A percentile compares a stretch with the other conserved stretches of the same genome.
These are phyloP conservation scores for Rhododendron ovatum DNA, from an alignment of 148 eudicot genomes.

Conservation along the genomic window DNA sequence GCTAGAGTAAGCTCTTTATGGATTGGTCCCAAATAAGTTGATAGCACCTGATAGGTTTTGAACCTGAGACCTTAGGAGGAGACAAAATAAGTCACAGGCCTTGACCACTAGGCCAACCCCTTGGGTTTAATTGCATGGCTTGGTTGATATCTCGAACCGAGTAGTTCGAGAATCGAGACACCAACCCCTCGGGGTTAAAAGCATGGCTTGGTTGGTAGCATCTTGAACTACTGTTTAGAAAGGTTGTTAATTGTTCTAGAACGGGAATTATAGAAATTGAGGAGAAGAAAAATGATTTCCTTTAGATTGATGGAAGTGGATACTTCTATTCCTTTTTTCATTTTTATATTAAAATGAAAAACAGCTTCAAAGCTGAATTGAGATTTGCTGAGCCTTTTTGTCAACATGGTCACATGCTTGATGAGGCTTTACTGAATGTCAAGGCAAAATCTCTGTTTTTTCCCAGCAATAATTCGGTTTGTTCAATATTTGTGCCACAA, in stretches of 20 bases:
- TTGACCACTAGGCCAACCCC: no score
- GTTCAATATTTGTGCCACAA: not conserved
- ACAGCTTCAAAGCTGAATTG: not conserved
- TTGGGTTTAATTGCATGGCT: no score
- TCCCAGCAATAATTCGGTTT: not conserved
- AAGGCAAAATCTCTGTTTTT: not conserved
- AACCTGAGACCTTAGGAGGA: no score
- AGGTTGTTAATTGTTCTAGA: not conserved
- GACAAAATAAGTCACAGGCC: no score
- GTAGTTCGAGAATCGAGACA: no score
- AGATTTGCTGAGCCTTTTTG: not conserved
- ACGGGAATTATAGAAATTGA: not conserved
- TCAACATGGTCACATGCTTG: not conserved
- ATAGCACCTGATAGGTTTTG: no score
- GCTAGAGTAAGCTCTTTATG: no score
- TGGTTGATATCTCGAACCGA: no score
- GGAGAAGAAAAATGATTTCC: not conserved
- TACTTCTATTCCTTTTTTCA: no score
- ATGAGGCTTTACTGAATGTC: not conserved
- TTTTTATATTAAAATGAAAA: no score
- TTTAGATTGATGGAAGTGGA: not conserved
- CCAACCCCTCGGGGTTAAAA: no score
- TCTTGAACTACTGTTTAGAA: not conserved
- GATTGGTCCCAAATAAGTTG: no score
- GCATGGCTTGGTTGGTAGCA: not conserved